Percentiles rank a stretch among this genome's conserved stretches.
Evolutionary conservation across 2,329 filamentous ascomycete species (phyloP).

Genomic region (Phialophora macrospora): DNA sequence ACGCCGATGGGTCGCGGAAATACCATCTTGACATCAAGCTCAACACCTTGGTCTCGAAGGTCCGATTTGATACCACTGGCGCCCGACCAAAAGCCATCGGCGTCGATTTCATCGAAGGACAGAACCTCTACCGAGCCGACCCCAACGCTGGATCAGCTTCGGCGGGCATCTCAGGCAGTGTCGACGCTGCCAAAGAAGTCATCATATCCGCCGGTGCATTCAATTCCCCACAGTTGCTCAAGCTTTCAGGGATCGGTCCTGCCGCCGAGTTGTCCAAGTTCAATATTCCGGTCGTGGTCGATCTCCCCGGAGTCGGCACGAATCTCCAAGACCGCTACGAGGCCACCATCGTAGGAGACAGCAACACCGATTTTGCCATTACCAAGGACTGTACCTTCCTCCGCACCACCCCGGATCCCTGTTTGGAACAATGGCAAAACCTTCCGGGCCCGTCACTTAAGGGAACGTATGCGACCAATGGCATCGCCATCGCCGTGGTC

Average conservation of each 20-base stretch:
- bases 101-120: conserved; percentile 57
- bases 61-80: conserved; percentile 50
- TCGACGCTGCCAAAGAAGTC: conserved; percentile 52
- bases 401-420: conserved; percentile 46
- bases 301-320: conserved; percentile 67
- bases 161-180: conserved; percentile 46
- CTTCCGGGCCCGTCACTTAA: conserved; percentile 41
- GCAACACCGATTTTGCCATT: conserved; percentile 44
- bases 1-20: conserved; percentile 56
- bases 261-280: conserved; percentile 57
- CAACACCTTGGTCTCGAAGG: conserved; percentile 54
- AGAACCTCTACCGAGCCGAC: conserved; percentile 55
- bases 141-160: conserved; percentile 42
- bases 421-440: conserved; percentile 52
- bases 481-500: conserved; percentile 51
- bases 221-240: conserved; percentile 68
- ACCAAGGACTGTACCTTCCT: conserved; percentile 45
- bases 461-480: conserved; percentile 56
- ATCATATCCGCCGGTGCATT: conserved; percentile 61
- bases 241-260: conserved; percentile 68
- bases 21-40: conserved; percentile 63
- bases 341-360: conserved; percentile 51
- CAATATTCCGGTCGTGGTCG: conserved; percentile 59
- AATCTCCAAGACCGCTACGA: conserved; percentile 68
- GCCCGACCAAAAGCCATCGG: conserved; percentile 52